Evolutionary conservation across 2,329 filamentous ascomycete genomes (phyloP), one percentile per base, ranked within the genome.

Genomic region (Metarhizium robertsii): DNA sequence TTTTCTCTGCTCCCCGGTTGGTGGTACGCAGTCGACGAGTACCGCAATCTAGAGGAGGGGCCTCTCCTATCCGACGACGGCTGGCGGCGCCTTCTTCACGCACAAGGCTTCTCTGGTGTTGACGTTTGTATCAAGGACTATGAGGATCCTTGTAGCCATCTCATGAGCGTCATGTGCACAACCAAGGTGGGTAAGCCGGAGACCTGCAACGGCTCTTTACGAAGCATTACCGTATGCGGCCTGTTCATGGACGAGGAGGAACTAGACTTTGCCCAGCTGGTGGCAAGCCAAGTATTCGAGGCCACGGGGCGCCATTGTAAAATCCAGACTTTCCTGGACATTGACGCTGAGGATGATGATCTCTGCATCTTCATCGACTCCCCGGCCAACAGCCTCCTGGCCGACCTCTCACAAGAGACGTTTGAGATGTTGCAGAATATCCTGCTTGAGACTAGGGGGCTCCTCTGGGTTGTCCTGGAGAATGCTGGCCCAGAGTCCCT

Each of bases 1-100:
- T 57, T 61, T 14, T 47, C 57, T 18, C 48, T 61, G 29, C 55
- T 57, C 32, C 55, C 55, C n/a, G 55, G 53, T 11, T 57, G 55
- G 53, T 57, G 55, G 55, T 53, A 46, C 11, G 53, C 53, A 6
- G 36, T 50, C 29, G 55, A 57, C 38, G 45, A 57, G 4, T 57
- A 57, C 34, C 55, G 55, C 36, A 53, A 55, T 25, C 43, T n/a
- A 4, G n/a, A 47, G 7, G 45, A 57, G 20, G 53, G 53, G 6
- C 55, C 55, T 10, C 25, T 55, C 42, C 52, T 57, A 36, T 6
- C 53, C 6, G n/a, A 20, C 4, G n/a, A 50, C 3, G 43, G 38
- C 25, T 57, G 55, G 57, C 40, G 54, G n/a, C 43, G 53, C 7
- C 53, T 59, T 3, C 36, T 59, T 2, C 36, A 42, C 7, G 46